phyloP scores from a whole-genome alignment of 768 basidiomycete species.

The Russula sp. region DNA sequence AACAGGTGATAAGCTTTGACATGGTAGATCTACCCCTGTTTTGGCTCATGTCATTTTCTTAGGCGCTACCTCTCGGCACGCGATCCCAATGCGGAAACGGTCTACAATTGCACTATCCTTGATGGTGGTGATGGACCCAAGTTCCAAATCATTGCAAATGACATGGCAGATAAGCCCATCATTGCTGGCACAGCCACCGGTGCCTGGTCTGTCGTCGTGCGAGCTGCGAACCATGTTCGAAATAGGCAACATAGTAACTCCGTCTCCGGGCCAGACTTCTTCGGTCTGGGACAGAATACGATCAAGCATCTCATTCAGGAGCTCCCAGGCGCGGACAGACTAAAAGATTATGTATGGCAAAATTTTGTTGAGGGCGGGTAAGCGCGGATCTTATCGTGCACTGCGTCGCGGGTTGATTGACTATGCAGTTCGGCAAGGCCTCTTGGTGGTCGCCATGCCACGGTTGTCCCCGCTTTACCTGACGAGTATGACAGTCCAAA shows the following conservation, averaged over 20 bases:
- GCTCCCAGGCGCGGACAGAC: slow-evolving; percentile 60
- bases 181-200: slow-evolving; percentile 86
- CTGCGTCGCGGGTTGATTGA: slow-evolving; percentile 21
- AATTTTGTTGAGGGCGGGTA: slow-evolving; percentile 81
- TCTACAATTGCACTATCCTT: slow-evolving; percentile 78
- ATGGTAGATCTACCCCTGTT: neutral
- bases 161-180: slow-evolving; percentile 63
- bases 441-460: slow-evolving; percentile 75
- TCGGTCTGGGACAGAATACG: slow-evolving; percentile 79
- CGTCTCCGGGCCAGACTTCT: slow-evolving; percentile 85
- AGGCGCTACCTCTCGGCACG: slow-evolving; percentile 78
- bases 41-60: slow-evolving; percentile 14
- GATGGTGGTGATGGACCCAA: slow-evolving; percentile 83
- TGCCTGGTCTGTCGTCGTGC: slow-evolving; percentile 80
- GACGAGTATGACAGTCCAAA: slow-evolving; percentile 58
- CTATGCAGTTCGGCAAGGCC: slow-evolving; percentile 41
- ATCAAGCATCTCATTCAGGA: slow-evolving; percentile 91
- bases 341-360: slow-evolving; percentile 84
- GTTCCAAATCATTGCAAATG: slow-evolving; percentile 75
- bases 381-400: slow-evolving; percentile 33
- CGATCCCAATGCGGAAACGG: slow-evolving; percentile 58
- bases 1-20: slow-evolving; percentile 45
- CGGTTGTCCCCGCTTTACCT: slow-evolving; percentile 73
- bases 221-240: slow-evolving; percentile 73
- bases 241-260: slow-evolving; percentile 81